Evolutionary conservation across 306 rosid genomes (phyloP), one percentile per base, ranked within the genome.

Genomic region (Cicer judaicum): DNA sequence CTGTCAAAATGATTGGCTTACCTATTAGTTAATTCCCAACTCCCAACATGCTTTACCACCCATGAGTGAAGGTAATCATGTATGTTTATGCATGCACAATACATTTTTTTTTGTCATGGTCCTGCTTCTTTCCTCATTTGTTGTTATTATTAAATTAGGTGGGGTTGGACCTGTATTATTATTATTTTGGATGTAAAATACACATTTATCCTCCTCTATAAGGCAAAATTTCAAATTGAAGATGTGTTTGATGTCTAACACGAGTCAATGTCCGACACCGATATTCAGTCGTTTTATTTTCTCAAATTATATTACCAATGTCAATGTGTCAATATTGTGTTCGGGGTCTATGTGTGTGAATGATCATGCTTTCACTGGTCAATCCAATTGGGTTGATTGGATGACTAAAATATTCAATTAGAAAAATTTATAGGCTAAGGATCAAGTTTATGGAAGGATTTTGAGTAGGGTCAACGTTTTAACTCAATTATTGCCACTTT

Each of bases 41-140:
- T 34, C 15, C 18, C 64, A 63, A 61, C 74, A 72, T 79, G 65
- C 74, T 73, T 72, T 72, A 6, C 73, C 67, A 24, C 68, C 72
- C 77, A 74, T 69, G 55, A 48, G 63, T 69, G 77, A 81, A 75
- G 54, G 80, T 43, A 75, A 81, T 68, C 81, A 68, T 79, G 46
- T 47, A 73, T 70, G 73, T 75, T 64, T 56, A 66, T 79, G 83
- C 74, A 74, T 80, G 79, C 80, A 68, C 71, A 49, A 69, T 43
- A 72, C 75, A 74, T 9, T 42, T 76, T 72, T 70, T 70, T 64
- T 74, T 70, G 81, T 61, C 48, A 63, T 72, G 85, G 46, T 64
- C 60, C 75, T 55, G 75, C 60, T 64, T 41, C 72, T 77, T 76
- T 80, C 72, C 60, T 60, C 64, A 41, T 68, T 74, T 60, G 71